Base-by-base conservation (phyloP, 2,329 filamentous ascomycete genomes). In the Tolypocladium album region DNA sequence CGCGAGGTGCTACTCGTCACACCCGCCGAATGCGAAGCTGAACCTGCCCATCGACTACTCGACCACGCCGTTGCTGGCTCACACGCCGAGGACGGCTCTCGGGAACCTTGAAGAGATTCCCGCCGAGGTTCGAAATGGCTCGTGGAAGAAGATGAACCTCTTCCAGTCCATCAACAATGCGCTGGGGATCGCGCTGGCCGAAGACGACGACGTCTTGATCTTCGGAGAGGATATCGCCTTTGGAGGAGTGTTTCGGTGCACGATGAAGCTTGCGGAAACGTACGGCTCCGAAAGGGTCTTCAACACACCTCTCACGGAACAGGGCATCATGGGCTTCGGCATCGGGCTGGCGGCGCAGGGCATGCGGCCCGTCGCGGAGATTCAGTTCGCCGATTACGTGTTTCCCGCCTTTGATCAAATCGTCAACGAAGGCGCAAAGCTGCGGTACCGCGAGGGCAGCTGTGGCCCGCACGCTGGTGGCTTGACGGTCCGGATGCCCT, bases 181-280 rank as follows among this genome's bases (percentile, higher is more conserved):
- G 13, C 81, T 99, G 27, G 84, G 89, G 27, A 89, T 88, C 61
- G 90, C 93, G 31, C 81, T 99, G 36, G 84, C 88, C 20, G 84
- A 88, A 42, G 92, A 97, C 67, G 90, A 96, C 64, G 86, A 88
- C 22, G 91, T 96, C 27, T 78, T 97, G 60, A 82, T 99, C 12
- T 99, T 99, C 68, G 94, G 94, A 50, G 94, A 99, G 74, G 94
- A 99, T 71, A 92, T 99, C 9, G 90, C 94, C 17, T 99, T 99
- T 64, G 94, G 94, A 50, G 94, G 94, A 59, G 94, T 99, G 20
- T 99, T 99, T 70, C 84, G 94, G 60, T 97, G 92, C 75, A 93
- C 90, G 39, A 93, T 94, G 86, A 90, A 92, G 67, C 81, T 99
- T 20, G 86, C 91, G 39, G 89, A 92, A 63, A 90, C 90, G 60